Evolutionary conservation across 257 asterid genomes (phyloP).

Genomic region (Rhazya stricta): DNA sequence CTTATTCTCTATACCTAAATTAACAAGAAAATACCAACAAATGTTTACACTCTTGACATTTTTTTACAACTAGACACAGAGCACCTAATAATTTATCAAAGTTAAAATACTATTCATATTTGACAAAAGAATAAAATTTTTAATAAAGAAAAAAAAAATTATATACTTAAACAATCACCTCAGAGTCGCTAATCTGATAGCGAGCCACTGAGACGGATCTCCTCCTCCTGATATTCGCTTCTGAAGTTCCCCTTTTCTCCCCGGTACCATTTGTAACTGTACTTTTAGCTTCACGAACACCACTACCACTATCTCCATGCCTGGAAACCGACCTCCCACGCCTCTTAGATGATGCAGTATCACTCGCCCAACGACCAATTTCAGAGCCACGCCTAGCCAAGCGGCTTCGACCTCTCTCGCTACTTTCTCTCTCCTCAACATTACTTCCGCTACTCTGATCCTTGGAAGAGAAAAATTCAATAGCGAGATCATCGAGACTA

Average conservation of each 20-base stretch:
- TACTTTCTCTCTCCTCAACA: constrained; percentile 31
- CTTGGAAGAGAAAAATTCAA: constrained; percentile 58
- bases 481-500: constrained; percentile 80
- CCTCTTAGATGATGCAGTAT: constrained; percentile 68
- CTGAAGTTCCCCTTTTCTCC: constrained; percentile 29
- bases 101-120: neutral
- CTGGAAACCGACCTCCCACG: constrained; percentile 82
- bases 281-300: constrained; percentile 25
- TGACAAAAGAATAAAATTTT: neutral
- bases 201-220: constrained; percentile 69
- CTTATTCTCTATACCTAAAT: neutral
- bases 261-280: constrained; percentile 24
- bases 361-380: constrained; percentile 78
- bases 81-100: neutral
- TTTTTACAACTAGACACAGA: neutral
- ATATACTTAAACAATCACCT: constrained; percentile 34
- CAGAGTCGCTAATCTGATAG: constrained; percentile 55
- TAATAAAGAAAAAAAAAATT: neutral
- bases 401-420: constrained; percentile 39
- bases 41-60: neutral
- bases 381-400: constrained; percentile 36
- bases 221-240: constrained; percentile 49
- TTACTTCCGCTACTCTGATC: constrained; percentile 29
- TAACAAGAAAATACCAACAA: constrained; percentile 1
- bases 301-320: constrained; percentile 25